Percentiles rank a stretch among this genome's conserved stretches.
phyloP scores from a whole-genome alignment of 108 stramenopile genomes.

The Cyclotella atomus region DNA sequence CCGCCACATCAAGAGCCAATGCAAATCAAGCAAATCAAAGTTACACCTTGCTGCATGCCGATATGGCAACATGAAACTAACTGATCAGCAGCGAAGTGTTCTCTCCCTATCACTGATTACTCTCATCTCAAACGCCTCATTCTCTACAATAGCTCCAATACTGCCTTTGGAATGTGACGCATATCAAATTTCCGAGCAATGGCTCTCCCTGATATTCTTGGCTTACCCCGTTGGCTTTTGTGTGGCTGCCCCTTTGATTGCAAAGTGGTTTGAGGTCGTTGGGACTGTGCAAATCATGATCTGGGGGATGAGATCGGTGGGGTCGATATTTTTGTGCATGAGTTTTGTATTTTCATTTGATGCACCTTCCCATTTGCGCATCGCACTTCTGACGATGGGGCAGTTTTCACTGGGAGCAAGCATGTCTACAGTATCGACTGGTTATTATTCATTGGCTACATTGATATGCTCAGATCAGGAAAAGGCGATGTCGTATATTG shows the following conservation, averaged over 20 bases:
- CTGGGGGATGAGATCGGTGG: conserved; percentile 24
- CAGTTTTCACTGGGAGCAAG: conserved; percentile 34
- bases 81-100: too few relatives aligned
- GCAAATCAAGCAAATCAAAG: too few relatives aligned
- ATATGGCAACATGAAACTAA: too few relatives aligned
- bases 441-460: conserved; percentile 48
- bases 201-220: conserved; percentile 39
- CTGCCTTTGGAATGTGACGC: conserved; percentile 39
- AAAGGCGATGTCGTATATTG: conserved; percentile 38
- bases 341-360: conserved; percentile 38
- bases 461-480: conserved; percentile 25
- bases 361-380: neutral
- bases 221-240: conserved; percentile 34
- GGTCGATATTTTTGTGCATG: conserved; percentile 28
- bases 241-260: conserved; percentile 18
- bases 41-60: too few relatives aligned
- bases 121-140: conserved; percentile 28
- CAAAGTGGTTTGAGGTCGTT: conserved; percentile 23
- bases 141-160: conserved; percentile 42
- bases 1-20: too few relatives aligned
- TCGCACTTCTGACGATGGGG: conserved; percentile 10
- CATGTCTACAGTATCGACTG: conserved; percentile 37
- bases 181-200: conserved; percentile 15
- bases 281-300: conserved; percentile 33
- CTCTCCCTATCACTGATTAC: conserved; percentile 36